A percentile compares a stretch with the other conserved stretches of the same genome.
phyloP scores from a whole-genome alignment of 306 rosid species.

The Carpinus viminea region DNA sequence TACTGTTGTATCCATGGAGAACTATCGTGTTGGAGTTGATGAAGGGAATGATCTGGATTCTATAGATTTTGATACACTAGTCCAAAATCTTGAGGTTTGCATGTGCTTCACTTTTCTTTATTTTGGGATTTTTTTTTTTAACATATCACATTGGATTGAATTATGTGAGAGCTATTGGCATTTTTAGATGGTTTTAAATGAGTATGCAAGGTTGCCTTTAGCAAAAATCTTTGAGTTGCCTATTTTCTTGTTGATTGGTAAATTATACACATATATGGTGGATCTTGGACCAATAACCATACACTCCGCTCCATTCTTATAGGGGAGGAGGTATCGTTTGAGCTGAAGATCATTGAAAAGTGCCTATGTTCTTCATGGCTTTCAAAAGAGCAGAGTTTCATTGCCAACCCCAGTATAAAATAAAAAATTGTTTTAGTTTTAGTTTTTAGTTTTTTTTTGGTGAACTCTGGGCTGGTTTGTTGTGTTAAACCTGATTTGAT shows the following conservation, averaged over 20 bases:
- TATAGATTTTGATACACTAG: slow-evolving; percentile 73
- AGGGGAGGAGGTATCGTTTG: not conserved
- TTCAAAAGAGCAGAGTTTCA: too few species aligned
- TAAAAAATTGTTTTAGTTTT: too few species aligned
- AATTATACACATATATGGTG: not conserved
- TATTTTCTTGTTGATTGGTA: not conserved
- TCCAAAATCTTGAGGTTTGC: slow-evolving; percentile 91
- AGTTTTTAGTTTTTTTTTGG: not conserved
- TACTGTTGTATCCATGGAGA: slow-evolving; percentile 92
- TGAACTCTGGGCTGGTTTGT: not conserved
- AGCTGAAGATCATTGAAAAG: not conserved
- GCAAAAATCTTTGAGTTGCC: slow-evolving; percentile 4
- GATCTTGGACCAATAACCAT: not conserved
- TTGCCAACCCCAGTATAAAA: too few species aligned
- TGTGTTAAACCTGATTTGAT: slow-evolving; percentile 11
- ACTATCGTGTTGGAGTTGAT: slow-evolving; percentile 80
- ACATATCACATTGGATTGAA: not conserved
- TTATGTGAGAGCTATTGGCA: slow-evolving; percentile 22
- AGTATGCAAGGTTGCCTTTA: not conserved
- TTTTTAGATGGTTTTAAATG: slow-evolving; percentile 3
- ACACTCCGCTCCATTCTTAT: not conserved
- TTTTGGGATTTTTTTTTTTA: slow-evolving; percentile 2
- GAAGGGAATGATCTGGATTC: slow-evolving; percentile 81
- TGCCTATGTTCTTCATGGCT: not conserved
- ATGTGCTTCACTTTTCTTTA: slow-evolving; percentile 35